Base-by-base conservation (phyloP, 2,329 filamentous ascomycete genomes). In the Diaporthe aspalathi region DNA sequence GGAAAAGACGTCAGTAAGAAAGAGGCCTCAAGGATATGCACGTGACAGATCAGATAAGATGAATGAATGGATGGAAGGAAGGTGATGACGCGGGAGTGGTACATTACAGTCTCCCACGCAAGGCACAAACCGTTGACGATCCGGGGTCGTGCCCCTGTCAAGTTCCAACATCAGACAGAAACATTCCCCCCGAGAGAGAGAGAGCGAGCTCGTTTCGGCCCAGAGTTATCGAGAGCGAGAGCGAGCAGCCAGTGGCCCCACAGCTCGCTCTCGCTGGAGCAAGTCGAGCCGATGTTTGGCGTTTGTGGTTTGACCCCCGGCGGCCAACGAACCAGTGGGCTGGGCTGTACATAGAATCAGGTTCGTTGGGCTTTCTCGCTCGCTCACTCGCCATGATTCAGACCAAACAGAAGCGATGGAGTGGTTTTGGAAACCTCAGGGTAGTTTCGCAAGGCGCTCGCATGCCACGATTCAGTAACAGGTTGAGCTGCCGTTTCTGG, bases 111-210 rank as follows among this genome's bases (percentile, higher is more conserved):
- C 8, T 24, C 47, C n/a, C 38, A 43, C 56, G 22, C 56, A 60
- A 62, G 57, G 57, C 32, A 50, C 49, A 8, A 47, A 62, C 27
- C 27, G 24, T 45, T 62, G 57, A 32, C 27, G 27, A 62, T 47
- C 40, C 57, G 57, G 57, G 57, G 57, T 62, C 32, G 27, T 32
- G 40, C 57, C 57, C 40, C 38, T 62, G 57, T 62, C 57, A 62
- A 29, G 57, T 47, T 62, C 57, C 4, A 62, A 62, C 40, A 62
- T 62, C 57, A 62, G 57, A 62, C 57, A 62, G 57, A 62, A 62
- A 62, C 57, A 62, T 14, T 22, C 32, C 56, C 40, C 32, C 56
- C 40, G 32, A 22, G 9, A 62, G 40, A 62, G 57, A 62, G 56
- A 62, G 57, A 62, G 40, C 57, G 57, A 62, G 57, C 40, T 62